A percentile compares a stretch with the other conserved stretches of the same genome.
Conservation (phyloP, 306 rosid species). For the Cucurbita argyrosperma region DNA sequence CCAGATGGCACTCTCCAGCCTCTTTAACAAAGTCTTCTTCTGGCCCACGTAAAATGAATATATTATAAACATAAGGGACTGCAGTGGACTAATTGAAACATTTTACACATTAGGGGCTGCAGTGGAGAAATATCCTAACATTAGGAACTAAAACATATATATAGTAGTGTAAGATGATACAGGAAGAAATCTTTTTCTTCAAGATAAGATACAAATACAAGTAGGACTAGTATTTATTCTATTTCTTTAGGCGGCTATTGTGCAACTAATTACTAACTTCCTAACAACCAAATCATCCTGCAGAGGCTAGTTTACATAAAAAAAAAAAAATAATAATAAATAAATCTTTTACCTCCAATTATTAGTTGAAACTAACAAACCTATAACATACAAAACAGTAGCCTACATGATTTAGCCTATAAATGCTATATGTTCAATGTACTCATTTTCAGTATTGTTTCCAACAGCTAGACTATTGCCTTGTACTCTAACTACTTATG, state of each 20-base stretch:
- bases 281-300: neutral
- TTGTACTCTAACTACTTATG: neutral
- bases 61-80: too few species aligned
- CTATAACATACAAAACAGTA: neutral
- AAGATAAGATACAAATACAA: neutral
- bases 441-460: neutral
- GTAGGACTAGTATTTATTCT: neutral
- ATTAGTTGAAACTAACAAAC: neutral
- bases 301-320: neutral
- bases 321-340: neutral
- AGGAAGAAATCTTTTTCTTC: neutral
- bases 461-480: neutral
- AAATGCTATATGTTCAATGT: neutral
- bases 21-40: neutral
- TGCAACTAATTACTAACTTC: neutral
- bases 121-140: neutral
- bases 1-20: neutral
- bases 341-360: neutral
- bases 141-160: neutral
- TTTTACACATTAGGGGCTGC: neutral
- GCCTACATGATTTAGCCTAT: neutral
- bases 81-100: too few species aligned
- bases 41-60: neutral
- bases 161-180: neutral
- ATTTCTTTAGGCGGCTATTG: neutral